A percentile compares a stretch with the other conserved stretches of the same genome.
phyloP scores from a whole-genome alignment of 129 eudicot species.

The Flaveria robusta region DNA sequence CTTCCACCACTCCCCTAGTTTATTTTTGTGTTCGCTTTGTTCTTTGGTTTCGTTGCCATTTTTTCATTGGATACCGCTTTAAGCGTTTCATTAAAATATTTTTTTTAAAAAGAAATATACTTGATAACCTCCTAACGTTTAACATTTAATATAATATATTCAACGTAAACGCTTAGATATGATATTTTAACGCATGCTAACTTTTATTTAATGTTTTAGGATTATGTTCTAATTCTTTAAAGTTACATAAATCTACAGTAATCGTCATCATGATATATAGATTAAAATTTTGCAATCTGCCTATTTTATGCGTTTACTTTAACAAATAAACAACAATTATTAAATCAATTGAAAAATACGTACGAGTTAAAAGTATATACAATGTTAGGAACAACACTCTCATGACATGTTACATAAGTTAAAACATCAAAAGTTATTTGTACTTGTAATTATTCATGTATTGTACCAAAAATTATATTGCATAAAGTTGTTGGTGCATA shows the following conservation, averaged over 20 bases:
- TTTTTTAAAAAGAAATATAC: background rate
- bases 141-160: background rate
- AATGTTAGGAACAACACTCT: no score
- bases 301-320: background rate
- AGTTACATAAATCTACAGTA: background rate
- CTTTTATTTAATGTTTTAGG: background rate
- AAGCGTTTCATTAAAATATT: background rate
- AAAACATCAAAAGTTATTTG: no score
- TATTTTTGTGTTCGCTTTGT: slow-evolving; percentile 1
- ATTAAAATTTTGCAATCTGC: no score
- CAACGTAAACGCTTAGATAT: background rate
- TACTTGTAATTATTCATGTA: no score
- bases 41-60: slow-evolving; percentile 21
- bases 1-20: background rate
- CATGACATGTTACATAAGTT: no score
- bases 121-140: background rate
- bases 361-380: no score
- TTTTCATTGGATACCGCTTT: slow-evolving; percentile 12
- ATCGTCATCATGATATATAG: background rate
- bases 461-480: no score
- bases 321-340: no score
- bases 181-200: slow-evolving; percentile 1
- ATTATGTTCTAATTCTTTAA: background rate
- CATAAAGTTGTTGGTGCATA: no score
- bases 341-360: no score